phyloP scores from a whole-genome alignment of 306 rosid species.

The Alnus rubra region DNA sequence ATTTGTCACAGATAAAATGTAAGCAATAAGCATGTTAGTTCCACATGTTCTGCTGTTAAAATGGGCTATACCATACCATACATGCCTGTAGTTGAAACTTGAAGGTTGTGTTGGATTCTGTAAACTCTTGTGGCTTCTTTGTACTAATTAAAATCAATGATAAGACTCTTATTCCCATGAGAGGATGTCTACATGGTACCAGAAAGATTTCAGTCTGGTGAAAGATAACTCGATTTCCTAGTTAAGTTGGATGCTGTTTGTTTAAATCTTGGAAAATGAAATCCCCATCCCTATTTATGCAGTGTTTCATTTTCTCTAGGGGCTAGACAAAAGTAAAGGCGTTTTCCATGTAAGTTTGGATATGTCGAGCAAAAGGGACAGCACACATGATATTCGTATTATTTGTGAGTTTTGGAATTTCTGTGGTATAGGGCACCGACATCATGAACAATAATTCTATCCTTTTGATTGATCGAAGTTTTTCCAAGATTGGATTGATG shows the following conservation, averaged over 20 bases:
- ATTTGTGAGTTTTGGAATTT: too few species aligned
- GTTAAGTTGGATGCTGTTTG: background rate
- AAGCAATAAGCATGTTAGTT: background rate
- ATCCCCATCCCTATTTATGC: background rate
- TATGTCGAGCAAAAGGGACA: too few species aligned
- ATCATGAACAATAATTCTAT: background rate
- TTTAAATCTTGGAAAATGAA: background rate
- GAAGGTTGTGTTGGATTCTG: background rate
- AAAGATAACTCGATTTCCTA: background rate
- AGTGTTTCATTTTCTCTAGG: background rate
- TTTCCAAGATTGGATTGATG: background rate
- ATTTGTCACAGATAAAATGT: background rate
- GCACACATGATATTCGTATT: too few species aligned
- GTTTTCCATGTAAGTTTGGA: too few species aligned
- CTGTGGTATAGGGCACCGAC: background rate
- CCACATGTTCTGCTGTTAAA: background rate
- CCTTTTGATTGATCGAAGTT: background rate
- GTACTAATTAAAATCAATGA: background rate
- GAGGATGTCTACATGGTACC: background rate
- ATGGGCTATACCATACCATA: background rate
- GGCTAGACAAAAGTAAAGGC: background rate
- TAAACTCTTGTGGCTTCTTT: background rate
- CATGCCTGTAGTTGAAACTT: background rate
- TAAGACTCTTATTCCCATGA: background rate
- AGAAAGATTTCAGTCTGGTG: background rate